These are phyloP conservation scores for Boechera divaricarpa DNA, from an alignment of 345 rosid species.

Conservation along the genomic window DNA sequence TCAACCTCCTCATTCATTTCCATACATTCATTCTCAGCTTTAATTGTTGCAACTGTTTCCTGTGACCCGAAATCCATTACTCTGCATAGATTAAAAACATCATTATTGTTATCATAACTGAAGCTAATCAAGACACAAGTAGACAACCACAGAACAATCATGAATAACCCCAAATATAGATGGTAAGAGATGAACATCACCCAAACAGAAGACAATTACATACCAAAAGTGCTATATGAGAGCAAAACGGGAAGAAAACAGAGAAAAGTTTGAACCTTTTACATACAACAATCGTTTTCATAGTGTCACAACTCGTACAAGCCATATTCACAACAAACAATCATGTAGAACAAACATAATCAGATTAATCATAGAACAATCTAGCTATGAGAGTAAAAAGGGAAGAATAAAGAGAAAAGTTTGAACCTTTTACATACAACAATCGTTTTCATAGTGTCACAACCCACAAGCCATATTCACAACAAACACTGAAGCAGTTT, in stretches of 20 bases:
- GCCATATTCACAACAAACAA: background rate
- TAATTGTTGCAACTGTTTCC: background rate
- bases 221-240: background rate
- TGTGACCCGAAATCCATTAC: background rate
- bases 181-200: background rate
- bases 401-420: background rate
- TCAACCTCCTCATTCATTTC: too few species aligned
- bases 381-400: background rate
- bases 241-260: background rate
- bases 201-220: background rate
- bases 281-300: background rate
- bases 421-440: background rate
- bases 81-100: background rate
- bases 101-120: background rate
- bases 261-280: background rate
- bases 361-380: background rate
- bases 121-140: constrained; percentile 13
- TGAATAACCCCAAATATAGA: background rate
- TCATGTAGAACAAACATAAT: background rate
- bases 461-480: background rate
- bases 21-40: background rate
- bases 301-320: background rate
- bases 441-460: background rate
- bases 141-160: constrained; percentile 1
- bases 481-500: background rate